Evolutionary conservation across 169 alveolate species (phyloP), one percentile per base, ranked within the genome.

Genomic region (Plasmodium cynomolgi): DNA sequence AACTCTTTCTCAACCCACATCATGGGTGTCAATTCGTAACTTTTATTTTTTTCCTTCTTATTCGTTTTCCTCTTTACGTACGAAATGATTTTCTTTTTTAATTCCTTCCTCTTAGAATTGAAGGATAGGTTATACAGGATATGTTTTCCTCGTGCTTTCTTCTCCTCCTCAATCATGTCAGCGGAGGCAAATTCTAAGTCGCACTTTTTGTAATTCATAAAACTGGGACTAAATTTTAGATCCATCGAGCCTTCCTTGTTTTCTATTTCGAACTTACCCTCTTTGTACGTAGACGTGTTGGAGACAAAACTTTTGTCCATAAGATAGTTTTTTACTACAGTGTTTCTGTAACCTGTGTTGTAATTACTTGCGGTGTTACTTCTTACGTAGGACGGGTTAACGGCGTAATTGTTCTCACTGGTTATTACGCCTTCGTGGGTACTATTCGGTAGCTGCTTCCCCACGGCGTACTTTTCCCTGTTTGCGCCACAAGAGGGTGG

Each of bases 41-140:
- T 33, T 71, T 86, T 71, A 33, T 75, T 74, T 41, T 56, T 77
- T 54, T 74, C 44, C 20, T 84, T 82, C 33, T 84, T 84, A 86
- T 86, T 54, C 29, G 84, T 50, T 77, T 50, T 86, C 17, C 83
- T 50, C 33, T 20, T 75, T 75, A 79, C 62, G 68, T 84, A 84
- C 5, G 92, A 84, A 84, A 84, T 86, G 31, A 86, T 79, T 86
- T 86, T 86, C 2, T 86, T 39, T 77, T 79, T 79, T 33, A 86
- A 50, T 86, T 54, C 58, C 3, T 86, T 86, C 15, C 85, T 33
- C 72, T 86, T 86, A 11, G 85, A 75, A 71, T 75, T 86, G 44
- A 86, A 54, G 13, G 86, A 86, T 77, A 23, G 29, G 62, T 47
- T 86, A 2, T 62, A 34, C 23, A 86, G 26, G 23, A 29, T 84